phyloP scores from a whole-genome alignment of 257 asterid genomes.

The Nemophila menziesii region DNA sequence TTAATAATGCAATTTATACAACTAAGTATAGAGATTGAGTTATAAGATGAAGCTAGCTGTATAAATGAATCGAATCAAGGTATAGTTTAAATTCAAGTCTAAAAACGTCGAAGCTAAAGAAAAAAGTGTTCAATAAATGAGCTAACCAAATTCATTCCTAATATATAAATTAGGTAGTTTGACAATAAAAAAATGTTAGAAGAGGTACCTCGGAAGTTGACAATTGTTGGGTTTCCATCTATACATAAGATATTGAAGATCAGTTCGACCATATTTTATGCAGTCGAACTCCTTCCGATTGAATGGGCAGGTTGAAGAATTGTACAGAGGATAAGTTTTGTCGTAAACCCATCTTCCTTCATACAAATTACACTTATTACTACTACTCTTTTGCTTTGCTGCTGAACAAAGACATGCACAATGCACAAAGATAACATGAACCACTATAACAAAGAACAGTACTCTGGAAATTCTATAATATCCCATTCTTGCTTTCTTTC shows the following conservation, averaged over 20 bases:
- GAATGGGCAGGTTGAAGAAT: constrained; percentile 35
- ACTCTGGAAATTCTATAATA: not conserved
- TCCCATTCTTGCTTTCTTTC: not conserved
- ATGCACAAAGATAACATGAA: not conserved
- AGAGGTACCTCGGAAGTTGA: constrained; percentile 31
- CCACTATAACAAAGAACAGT: not conserved
- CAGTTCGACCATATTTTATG: constrained; percentile 39
- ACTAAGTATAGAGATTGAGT: too few species aligned
- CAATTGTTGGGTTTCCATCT: constrained; percentile 60
- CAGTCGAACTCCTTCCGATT: constrained; percentile 56
- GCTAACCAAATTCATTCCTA: too few species aligned
- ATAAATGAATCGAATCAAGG: too few species aligned
- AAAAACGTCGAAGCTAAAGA: too few species aligned
- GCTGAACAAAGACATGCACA: not conserved
- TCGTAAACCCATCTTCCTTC: constrained; percentile 61
- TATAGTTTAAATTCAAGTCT: too few species aligned
- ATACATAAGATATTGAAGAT: constrained; percentile 41
- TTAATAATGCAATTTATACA: too few species aligned
- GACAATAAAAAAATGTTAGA: not conserved
- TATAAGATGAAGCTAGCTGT: too few species aligned
- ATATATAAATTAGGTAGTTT: too few species aligned
- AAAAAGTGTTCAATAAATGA: too few species aligned
- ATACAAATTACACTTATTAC: constrained; percentile 33
- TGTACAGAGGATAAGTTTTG: constrained; percentile 50
- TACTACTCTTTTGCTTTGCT: constrained; percentile 1